A percentile compares a stretch with the other conserved stretches of the same genome.
phyloP scores from a whole-genome alignment of 2,329 filamentous ascomycete genomes.

The Aspergillus aculeatinus region DNA sequence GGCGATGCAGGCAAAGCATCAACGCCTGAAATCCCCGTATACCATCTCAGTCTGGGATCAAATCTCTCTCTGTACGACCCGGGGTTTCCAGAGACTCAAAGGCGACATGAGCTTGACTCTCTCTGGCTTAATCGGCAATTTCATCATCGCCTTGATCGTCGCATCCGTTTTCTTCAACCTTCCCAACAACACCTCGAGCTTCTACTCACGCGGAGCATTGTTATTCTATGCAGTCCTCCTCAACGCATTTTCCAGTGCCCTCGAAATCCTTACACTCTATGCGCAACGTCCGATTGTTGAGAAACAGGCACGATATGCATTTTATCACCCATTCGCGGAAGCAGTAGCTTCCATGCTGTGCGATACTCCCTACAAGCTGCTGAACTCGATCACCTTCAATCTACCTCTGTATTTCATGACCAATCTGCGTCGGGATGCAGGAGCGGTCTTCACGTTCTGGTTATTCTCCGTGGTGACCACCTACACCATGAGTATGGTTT shows the following conservation, averaged over 20 bases:
- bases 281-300: constrained; percentile 19
- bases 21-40: constrained; percentile 70
- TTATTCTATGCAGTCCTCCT: constrained; percentile 82
- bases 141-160: constrained; percentile 71
- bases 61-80: constrained; percentile 71
- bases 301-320: constrained; percentile 17
- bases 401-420: constrained; percentile 80
- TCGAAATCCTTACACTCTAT: constrained; percentile 51
- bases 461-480: constrained; percentile 70
- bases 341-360: constrained; percentile 9
- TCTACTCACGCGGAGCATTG: constrained; percentile 72
- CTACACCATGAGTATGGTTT: constrained; percentile 76
- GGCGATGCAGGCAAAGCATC: constrained; percentile 37
- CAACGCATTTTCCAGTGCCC: constrained; percentile 74
- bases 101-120: constrained; percentile 73
- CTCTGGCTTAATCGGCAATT: constrained; percentile 63
- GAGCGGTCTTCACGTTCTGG: constrained; percentile 79
- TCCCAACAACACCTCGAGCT: constrained; percentile 61
- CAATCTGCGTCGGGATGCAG: constrained; percentile 68
- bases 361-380: constrained; percentile 69
- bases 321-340: constrained; percentile 18
- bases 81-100: constrained; percentile 70
- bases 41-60: constrained; percentile 75
- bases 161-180: constrained; percentile 78
- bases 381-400: constrained; percentile 74